Evolutionary conservation across 129 eudicot genomes (phyloP), one percentile per base, ranked within the genome.

Genomic region (Chrysanthemum seticuspe): DNA sequence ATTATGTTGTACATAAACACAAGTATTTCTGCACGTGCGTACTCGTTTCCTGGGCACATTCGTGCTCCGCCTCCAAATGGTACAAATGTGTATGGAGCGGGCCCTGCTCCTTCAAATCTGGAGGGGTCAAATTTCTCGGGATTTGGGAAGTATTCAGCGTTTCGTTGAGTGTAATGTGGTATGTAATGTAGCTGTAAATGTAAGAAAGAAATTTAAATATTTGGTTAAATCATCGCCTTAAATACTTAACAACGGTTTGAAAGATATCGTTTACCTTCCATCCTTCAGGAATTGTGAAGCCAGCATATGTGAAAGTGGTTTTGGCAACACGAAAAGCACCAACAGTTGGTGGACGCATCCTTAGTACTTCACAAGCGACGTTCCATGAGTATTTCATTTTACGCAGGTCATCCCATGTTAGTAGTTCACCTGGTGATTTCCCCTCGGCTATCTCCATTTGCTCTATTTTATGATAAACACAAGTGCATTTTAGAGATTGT

Each of bases 341-440:
- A 47, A 80, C 84, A 0, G 84, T 80, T 10, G 84, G 84, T 21
- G 84, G 84, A 1, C 84, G 72, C 80, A 80, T 61, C 47, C 84
- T 62, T 48, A 80, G 59, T 13, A 80, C 84, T 74, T 80, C 84
- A 69, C 84, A 80, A 1, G 80, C 84, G 1, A 80, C 80, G 54
- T 80, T 80, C 84, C 84, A 80, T 3, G 80, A 80, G 76, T 80
- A 68, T 40, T 75, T 80, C 84, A 80, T 80, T 53, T 80, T 80
- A 23, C 76, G 76, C 4, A 80, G 31, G 52, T 80, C 80, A 14
- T 80, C 84, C 84, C 84, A 80, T 18, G 54, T 75, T 4, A 80
- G 13, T 13, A 80, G 50, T 10, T 80, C 76, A 6, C 76, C 69
- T 0, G 62, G 44, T 1, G 73, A 18, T 74, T 80, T 80, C 71